These are phyloP conservation scores for California macrophylla DNA, from an alignment of 441 rosid species.

Conservation along the genomic window DNA sequence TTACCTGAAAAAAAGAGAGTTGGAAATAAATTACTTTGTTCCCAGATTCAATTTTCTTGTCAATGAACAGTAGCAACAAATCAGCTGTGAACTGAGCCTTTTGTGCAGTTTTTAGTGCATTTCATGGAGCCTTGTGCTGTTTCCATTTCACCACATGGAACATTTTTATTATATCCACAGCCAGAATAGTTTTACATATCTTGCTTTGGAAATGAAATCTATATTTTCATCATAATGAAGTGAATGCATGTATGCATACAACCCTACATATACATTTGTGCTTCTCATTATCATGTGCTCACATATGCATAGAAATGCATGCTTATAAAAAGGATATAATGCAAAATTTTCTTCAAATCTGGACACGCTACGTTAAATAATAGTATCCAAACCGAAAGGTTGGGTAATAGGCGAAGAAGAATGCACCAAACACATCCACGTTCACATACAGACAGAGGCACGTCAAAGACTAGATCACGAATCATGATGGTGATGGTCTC, in stretches of 20 bases:
- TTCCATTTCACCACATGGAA: constrained; percentile 10
- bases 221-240: not conserved
- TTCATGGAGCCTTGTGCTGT: constrained; percentile 28
- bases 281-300: constrained; percentile 2
- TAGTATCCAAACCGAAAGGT: not conserved
- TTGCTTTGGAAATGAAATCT: not conserved
- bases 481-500: not conserved
- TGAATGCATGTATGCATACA: not conserved
- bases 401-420: not conserved
- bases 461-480: not conserved
- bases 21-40: constrained; percentile 29
- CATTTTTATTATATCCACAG: too few species aligned
- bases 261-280: not conserved
- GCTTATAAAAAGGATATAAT: not conserved
- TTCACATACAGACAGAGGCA: not conserved
- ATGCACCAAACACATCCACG: constrained; percentile 3
- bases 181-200: not conserved
- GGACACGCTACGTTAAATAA: not conserved
- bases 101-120: constrained; percentile 15
- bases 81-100: constrained; percentile 9
- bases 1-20: constrained; percentile 15
- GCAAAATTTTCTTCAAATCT: not conserved
- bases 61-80: constrained; percentile 19
- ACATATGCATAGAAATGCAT: not conserved
- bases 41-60: constrained; percentile 17